Evolutionary conservation across 2,329 filamentous ascomycete species (phyloP).

Genomic region (Pyrenophora graminea): DNA sequence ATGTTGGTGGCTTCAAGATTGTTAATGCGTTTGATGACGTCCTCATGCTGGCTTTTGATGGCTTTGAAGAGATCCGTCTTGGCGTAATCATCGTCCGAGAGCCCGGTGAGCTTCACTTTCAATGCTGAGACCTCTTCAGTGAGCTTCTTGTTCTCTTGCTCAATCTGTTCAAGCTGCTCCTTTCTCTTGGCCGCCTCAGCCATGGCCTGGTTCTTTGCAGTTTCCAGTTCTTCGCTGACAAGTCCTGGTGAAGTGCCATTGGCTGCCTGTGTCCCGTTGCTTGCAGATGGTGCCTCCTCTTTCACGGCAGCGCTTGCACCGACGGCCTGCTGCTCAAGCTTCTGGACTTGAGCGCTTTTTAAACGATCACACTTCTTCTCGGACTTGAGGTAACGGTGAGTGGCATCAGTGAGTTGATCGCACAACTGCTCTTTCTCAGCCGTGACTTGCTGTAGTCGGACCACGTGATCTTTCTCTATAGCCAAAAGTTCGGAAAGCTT

Average conservation of each 20-base stretch:
- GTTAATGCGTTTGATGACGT: slow-evolving; percentile 89
- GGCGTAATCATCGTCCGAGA: slow-evolving; percentile 91
- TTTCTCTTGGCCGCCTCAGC: slow-evolving; percentile 82
- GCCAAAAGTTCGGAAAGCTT: slow-evolving; percentile 77
- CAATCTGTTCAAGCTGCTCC: slow-evolving; percentile 79
- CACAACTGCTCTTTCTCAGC: slow-evolving; percentile 83
- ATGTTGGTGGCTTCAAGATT: slow-evolving; percentile 87
- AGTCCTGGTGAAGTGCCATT: slow-evolving; percentile 64
- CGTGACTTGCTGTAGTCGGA: slow-evolving; percentile 74
- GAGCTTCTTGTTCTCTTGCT: slow-evolving; percentile 75
- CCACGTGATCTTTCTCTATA: slow-evolving; percentile 77
- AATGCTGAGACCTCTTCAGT: slow-evolving; percentile 79
- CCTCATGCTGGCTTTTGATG: slow-evolving; percentile 86
- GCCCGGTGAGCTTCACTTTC: slow-evolving; percentile 67
- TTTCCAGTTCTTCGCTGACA: slow-evolving; percentile 69
- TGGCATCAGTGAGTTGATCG: slow-evolving; percentile 85
- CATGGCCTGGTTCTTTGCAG: slow-evolving; percentile 75
- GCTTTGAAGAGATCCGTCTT: slow-evolving; percentile 93
- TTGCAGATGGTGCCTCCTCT: slow-evolving; percentile 50
- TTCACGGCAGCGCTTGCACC: slow-evolving; percentile 27
- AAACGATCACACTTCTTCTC: slow-evolving; percentile 92
- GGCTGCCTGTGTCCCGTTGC: slow-evolving; percentile 56
- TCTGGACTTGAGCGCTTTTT: slow-evolving; percentile 86
- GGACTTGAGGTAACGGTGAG: slow-evolving; percentile 88
- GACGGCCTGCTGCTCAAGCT: slow-evolving; percentile 82